Conservation (phyloP, 768 basidiomycete genomes). For the Tricholoma terreum region DNA sequence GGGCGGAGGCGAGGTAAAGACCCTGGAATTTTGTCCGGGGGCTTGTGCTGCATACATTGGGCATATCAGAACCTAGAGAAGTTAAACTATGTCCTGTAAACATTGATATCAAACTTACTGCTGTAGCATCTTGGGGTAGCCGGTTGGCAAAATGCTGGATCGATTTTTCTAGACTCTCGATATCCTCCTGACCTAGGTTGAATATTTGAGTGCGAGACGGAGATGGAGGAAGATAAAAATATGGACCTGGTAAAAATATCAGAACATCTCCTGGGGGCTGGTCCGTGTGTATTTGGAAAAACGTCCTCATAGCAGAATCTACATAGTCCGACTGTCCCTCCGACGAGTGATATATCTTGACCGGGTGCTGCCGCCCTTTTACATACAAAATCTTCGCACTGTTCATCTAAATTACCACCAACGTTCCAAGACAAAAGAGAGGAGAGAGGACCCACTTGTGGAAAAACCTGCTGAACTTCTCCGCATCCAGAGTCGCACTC, state of each 20-base stretch:
- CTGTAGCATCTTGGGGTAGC: slow-evolving; percentile 55
- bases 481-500: slow-evolving; percentile 96
- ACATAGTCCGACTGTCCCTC: slow-evolving; percentile 78
- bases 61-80: slow-evolving; percentile 61
- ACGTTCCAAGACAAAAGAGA: neutral
- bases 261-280: slow-evolving; percentile 84
- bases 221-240: neutral
- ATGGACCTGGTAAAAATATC: slow-evolving; percentile 83
- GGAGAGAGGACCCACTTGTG: slow-evolving; percentile 52
- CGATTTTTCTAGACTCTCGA: slow-evolving; percentile 79
- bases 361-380: slow-evolving; percentile 90
- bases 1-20: slow-evolving; percentile 65
- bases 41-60: slow-evolving; percentile 89
- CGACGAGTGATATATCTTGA: slow-evolving; percentile 77
- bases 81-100: neutral
- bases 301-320: slow-evolving; percentile 86
- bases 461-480: slow-evolving; percentile 90
- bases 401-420: slow-evolving; percentile 2
- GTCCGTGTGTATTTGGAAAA: slow-evolving; percentile 89
- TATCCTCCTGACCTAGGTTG: slow-evolving; percentile 88
- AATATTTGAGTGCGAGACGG: neutral
- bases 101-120: slow-evolving; percentile 36
- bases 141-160: slow-evolving; percentile 67
- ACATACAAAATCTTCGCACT: slow-evolving; percentile 90
- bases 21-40: slow-evolving; percentile 69